These are phyloP conservation scores for Chaetoscypha palmicola DNA, from an alignment of 2,329 filamentous ascomycete species.

Conservation along the genomic window DNA sequence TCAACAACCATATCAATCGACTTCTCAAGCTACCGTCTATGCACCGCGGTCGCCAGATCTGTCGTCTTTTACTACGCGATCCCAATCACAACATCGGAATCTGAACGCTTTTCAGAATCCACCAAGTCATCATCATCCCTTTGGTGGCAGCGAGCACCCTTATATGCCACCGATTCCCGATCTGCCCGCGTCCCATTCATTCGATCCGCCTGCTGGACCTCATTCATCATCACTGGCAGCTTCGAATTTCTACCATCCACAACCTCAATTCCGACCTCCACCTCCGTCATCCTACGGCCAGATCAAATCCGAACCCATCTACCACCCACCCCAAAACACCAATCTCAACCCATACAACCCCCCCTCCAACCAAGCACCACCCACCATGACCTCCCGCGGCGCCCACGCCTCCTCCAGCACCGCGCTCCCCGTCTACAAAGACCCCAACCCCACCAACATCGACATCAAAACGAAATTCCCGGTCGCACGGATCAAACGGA, in stretches of 20 bases:
- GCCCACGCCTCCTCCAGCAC: conserved; percentile 9
- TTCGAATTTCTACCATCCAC: conserved; percentile 6
- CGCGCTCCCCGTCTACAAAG: conserved; percentile 38
- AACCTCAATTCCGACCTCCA: conserved; percentile 5
- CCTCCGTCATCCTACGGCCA: conserved; percentile 6
- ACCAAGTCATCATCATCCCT: conserved; percentile 4
- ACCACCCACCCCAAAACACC: conserved; percentile 4
- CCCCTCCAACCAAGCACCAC: conserved; percentile 1
- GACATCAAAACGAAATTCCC: conserved; percentile 92
- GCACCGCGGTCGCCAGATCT: conserved; percentile 26
- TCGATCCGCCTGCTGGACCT: conserved; percentile 5
- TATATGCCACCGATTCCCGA: conserved; percentile 29
- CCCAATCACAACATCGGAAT: conserved; percentile 12
- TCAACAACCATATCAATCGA: conserved; percentile 18
- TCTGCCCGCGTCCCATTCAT: conserved; percentile 23
- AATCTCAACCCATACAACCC: conserved; percentile 4
- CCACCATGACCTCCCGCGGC: conserved; percentile 15
- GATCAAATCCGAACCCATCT: conserved; percentile 13
- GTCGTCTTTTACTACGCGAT: conserved; percentile 15
- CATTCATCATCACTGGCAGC: too few relatives aligned
- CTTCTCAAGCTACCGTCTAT: conserved; percentile 15
- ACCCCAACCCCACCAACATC: conserved; percentile 39
- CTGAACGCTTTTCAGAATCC: conserved; percentile 8
- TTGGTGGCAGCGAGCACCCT: conserved; percentile 12
- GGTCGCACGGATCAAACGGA: conserved; percentile 93